These are phyloP conservation scores for Miscanthus sacchariflorus DNA, from an alignment of 202 grass and related monocot genomes.

Conservation along the genomic window DNA sequence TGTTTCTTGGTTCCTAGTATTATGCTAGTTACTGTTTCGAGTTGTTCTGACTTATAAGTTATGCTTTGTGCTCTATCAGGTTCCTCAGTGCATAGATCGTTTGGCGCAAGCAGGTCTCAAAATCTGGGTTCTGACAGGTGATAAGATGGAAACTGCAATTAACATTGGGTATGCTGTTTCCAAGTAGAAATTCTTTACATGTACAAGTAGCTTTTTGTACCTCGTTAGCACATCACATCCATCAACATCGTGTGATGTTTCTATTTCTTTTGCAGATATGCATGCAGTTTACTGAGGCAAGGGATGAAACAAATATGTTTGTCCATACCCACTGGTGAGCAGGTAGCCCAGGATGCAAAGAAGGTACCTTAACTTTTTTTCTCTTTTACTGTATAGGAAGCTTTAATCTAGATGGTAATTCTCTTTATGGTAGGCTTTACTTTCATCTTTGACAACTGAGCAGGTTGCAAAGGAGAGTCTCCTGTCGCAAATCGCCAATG, in stretches of 20 bases:
- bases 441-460: conserved; percentile 67
- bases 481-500: conserved; percentile 85
- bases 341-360: conserved; percentile 75
- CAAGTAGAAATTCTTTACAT: conserved; percentile 15
- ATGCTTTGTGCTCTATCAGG: conserved; percentile 55
- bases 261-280: conserved; percentile 72
- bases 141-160: conserved; percentile 99
- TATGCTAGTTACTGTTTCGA: conserved; percentile 29
- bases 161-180: conserved; percentile 84
- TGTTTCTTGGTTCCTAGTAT: conserved; percentile 37
- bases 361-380: conserved; percentile 64
- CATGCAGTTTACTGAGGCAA: conserved; percentile 97
- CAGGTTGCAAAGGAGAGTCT: conserved; percentile 94
- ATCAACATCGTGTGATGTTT: conserved; percentile 16
- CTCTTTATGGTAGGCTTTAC: conserved; percentile 58
- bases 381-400: conserved; percentile 34
- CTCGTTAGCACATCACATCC: background rate
- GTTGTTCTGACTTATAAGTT: conserved; percentile 46
- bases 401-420: conserved; percentile 51
- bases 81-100: conserved; percentile 97
- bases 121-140: conserved; percentile 98
- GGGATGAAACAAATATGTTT: conserved; percentile 92
- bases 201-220: conserved; percentile 15
- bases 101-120: conserved; percentile 99
- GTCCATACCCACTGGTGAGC: conserved; percentile 64